Evolutionary conservation across 2,329 filamentous ascomycete genomes (phyloP), one percentile per base, ranked within the genome.

Genomic region (Fusarium paranaense): DNA sequence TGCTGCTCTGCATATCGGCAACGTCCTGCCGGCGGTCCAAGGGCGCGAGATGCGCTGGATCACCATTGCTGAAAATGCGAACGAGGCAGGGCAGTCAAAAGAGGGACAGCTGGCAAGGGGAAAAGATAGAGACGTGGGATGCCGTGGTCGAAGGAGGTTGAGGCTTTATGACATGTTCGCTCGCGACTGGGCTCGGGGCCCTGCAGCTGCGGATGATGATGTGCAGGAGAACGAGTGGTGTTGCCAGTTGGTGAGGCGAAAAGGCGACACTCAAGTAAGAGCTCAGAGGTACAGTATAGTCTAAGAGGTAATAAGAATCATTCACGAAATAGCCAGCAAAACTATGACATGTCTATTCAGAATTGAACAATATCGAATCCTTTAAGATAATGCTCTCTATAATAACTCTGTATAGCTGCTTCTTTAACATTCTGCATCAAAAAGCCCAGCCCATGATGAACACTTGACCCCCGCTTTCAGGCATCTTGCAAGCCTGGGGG

Each of bases 161-260:
- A 52, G 45, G 66, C 32, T 66, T 37, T 72, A 77, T 79, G 78
- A 80, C 78, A 80, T 80, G 78, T 80, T 79, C 76, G 67, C 70
- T 73, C 67, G 72, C 73, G 75, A 78, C 78, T 80, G 77, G 78
- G 69, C 63, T 74, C 63, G 69, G 30, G 63, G 47, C 59, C 66
- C 70, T 75, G 70, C 78, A 73, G 63, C 66, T 63, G 64, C 50
- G 63, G 38, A 70, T 70, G 65, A 67, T 70, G 72, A 72, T 76
- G 69, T 45, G 69, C 57, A 59, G 68, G 16, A 30, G 57, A 42
- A 59, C 18, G 35, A 40, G 66, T 66, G 58, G 71, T 74, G 73
- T 71, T 74, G 71, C 62, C 59, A 75, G 47, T 52, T 52, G 25
- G 67, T 66, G 67, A 58, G 69, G 72, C 59, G 71, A 61, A 68